A percentile compares a stretch with the other conserved stretches of the same genome.
Evolutionary conservation across 2,329 filamentous ascomycete genomes (phyloP).

Genomic region (Knufia fluminis): DNA sequence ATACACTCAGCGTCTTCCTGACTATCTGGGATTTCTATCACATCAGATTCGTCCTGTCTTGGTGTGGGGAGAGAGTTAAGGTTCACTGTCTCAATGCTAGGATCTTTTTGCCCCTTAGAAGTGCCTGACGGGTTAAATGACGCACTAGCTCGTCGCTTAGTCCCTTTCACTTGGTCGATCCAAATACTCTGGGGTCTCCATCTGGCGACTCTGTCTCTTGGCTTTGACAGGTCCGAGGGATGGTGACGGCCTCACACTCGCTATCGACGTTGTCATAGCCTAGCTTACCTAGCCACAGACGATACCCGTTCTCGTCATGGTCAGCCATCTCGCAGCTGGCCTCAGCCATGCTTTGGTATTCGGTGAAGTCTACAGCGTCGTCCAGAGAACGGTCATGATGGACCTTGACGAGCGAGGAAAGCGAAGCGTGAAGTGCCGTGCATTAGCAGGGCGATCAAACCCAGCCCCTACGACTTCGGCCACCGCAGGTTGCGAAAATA

Average conservation of each 20-base stretch:
- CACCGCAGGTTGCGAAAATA: slow-evolving; percentile 1
- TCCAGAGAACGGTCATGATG: slow-evolving; percentile 63
- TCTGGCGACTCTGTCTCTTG: not conserved
- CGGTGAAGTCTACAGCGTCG: slow-evolving; percentile 60
- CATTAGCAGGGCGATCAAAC: slow-evolving; percentile 43
- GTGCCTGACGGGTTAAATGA: too few relatives aligned
- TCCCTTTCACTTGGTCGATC: too few relatives aligned
- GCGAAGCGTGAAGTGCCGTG: slow-evolving; percentile 61
- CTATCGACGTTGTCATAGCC: not conserved
- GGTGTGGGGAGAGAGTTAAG: too few relatives aligned
- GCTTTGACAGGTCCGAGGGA: not conserved
- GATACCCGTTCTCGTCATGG: slow-evolving; percentile 23
- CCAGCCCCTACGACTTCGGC: not conserved
- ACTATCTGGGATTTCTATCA: too few relatives aligned
- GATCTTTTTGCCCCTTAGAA: too few relatives aligned
- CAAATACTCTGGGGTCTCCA: too few relatives aligned
- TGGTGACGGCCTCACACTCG: not conserved
- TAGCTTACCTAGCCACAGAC: not conserved
- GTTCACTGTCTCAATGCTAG: too few relatives aligned
- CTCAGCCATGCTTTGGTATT: slow-evolving; percentile 58
- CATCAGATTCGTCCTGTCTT: too few relatives aligned
- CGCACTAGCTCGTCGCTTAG: too few relatives aligned
- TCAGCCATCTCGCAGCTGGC: slow-evolving; percentile 20
- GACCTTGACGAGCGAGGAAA: slow-evolving; percentile 68
- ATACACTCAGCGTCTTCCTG: too few relatives aligned